phyloP scores from a whole-genome alignment of 176 grass and related monocot species.

The Dendrocalamus sinicus region DNA sequence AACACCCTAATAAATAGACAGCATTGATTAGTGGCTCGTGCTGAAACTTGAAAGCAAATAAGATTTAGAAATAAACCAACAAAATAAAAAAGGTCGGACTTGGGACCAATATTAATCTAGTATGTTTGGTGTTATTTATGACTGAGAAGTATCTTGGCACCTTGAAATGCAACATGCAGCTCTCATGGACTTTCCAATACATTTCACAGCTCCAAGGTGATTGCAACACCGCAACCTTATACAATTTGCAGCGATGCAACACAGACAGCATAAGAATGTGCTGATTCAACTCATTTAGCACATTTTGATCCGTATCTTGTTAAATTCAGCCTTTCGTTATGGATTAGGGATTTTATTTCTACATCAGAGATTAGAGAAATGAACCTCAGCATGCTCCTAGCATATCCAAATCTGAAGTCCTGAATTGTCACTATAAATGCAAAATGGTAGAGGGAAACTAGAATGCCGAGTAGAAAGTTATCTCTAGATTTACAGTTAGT shows the following conservation, averaged over 20 bases:
- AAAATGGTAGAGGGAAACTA: conserved; percentile 4
- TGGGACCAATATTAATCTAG: neutral
- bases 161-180: neutral
- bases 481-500: conserved; percentile 9
- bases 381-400: neutral
- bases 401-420: conserved; percentile 9
- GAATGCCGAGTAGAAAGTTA: neutral
- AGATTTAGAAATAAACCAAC: neutral
- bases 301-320: neutral
- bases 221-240: neutral
- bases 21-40: neutral
- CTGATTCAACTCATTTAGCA: neutral
- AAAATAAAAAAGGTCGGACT: neutral
- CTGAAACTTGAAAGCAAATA: conserved; percentile 1
- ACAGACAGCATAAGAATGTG: neutral
- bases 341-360: conserved; percentile 17
- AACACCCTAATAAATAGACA: neutral
- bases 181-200: neutral
- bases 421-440: neutral
- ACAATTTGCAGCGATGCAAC: neutral
- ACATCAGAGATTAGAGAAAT: neutral
- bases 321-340: neutral
- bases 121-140: neutral
- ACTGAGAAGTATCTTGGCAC: neutral
- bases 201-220: neutral